Evolutionary conservation across 192 early-diverging fungal genomes (phyloP).

Genomic region (Coemansia sp.): DNA sequence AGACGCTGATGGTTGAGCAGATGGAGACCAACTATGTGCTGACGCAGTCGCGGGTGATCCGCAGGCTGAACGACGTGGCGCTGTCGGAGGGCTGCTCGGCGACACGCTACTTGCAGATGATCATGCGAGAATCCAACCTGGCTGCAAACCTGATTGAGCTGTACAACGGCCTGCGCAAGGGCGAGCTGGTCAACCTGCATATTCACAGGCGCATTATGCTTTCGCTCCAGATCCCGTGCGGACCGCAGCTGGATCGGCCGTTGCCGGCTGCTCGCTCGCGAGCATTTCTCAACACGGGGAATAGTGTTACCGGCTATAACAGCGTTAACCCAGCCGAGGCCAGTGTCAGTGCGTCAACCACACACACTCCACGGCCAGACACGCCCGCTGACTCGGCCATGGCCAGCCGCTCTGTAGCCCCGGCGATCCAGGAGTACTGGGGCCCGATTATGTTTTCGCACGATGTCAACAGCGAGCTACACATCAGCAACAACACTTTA

Average conservation of each 20-base stretch:
- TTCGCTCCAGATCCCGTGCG: conserved; percentile 49
- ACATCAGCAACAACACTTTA: conserved; percentile 2
- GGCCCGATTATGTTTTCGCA: conserved; percentile 27
- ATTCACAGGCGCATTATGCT: conserved; percentile 48
- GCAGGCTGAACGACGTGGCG: conserved; percentile 42
- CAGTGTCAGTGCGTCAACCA: conserved; percentile 21
- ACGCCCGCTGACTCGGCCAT: conserved; percentile 21
- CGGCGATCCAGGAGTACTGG: conserved; percentile 34
- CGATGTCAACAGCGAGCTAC: not conserved
- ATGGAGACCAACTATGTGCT: conserved; percentile 48
- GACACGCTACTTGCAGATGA: conserved; percentile 27
- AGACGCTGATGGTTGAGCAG: conserved; percentile 51
- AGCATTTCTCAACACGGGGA: conserved; percentile 10
- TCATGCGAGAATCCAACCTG: conserved; percentile 22
- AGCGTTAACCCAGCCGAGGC: conserved; percentile 6
- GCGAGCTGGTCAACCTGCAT: conserved; percentile 39
- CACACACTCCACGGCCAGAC: conserved; percentile 36
- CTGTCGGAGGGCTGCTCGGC: conserved; percentile 17
- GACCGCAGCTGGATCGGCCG: conserved; percentile 35
- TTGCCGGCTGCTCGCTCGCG: conserved; percentile 17
- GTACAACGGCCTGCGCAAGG: conserved; percentile 44
- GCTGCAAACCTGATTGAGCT: conserved; percentile 38
- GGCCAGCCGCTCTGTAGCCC: conserved; percentile 13
- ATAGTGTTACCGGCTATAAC: conserved; percentile 4
- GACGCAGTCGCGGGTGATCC: conserved; percentile 43